Evolutionary conservation across 129 eudicot genomes (phyloP), one percentile per base, ranked within the genome.

Genomic region (Pseudognaphalium luteoalbum): DNA sequence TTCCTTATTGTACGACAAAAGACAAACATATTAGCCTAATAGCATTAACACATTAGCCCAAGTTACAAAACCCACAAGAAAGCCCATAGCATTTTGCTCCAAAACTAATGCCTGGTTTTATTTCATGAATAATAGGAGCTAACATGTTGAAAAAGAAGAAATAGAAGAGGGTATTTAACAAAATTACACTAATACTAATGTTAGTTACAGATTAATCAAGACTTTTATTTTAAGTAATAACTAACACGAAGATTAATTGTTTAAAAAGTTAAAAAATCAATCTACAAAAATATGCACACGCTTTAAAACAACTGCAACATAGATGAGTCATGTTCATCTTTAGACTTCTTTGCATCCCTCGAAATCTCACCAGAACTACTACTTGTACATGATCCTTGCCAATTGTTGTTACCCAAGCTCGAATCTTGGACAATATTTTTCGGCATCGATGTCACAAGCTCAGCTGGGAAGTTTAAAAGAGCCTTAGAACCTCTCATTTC

Each of bases 401-500:
- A 29, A 7, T 85, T 80, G 3, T 16, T 17, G 21, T 59, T 19
- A n/a, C 35, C 68, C 37, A 67, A 79, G 56, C 52, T 64, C 28
- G 72, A 64, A 15, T 80, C 80, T 2, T 70, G 65, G 41, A 62
- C 25, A 57, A 80, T 35, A 42, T 42, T 0, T 37, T 62, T 81
- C 6, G 75, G 22, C 28, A 74, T 42, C 3, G 84, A 75, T 2
- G 85, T 52, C 37, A 58, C 86, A 0, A 88, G 68, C 21, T 81
- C 75, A 17, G 84, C 84, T 0, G 95, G 95, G 19, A 91, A 91
- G 35, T 91, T 91, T n/a, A 91, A 85, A 11, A 83, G 82, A 25
- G 97, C 94, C 81, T 88, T 88, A 3, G 88, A 41, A 17, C 97
- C 97, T 52, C 97, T 79, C 93, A 91, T 91, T 34, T 74, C 58